These are phyloP conservation scores for Acmispon strigosus DNA, from an alignment of 306 rosid genomes.

Conservation along the genomic window DNA sequence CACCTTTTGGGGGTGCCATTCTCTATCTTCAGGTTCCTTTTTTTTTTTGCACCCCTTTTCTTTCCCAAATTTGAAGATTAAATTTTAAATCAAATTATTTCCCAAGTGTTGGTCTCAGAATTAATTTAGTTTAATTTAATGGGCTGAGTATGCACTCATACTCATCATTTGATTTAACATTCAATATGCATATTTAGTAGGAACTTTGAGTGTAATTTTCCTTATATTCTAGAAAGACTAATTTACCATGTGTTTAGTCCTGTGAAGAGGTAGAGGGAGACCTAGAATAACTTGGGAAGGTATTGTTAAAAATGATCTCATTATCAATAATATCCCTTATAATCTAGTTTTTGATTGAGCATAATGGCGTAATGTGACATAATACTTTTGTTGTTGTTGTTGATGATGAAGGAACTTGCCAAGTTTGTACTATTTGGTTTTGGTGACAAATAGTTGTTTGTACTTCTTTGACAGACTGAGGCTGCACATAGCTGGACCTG, in stretches of 20 bases:
- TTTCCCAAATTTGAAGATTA: neutral
- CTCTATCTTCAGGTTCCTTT: conserved; percentile 69
- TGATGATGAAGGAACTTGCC: neutral
- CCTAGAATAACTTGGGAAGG: no score
- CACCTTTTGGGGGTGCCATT: conserved; percentile 71
- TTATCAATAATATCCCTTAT: no score
- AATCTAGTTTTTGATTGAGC: no score
- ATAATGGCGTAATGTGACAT: no score
- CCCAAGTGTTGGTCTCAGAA: no score
- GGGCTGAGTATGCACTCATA: neutral
- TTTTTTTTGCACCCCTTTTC: neutral
- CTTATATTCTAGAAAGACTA: neutral
- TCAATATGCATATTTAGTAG: neutral
- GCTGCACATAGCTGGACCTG: conserved; percentile 99
- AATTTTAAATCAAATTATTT: no score
- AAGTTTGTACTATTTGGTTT: neutral
- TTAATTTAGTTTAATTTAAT: neutral
- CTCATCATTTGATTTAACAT: neutral
- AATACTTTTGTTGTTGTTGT: no score
- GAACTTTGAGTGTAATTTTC: neutral
- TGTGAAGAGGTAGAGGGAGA: no score
- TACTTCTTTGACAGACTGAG: conserved; percentile 52
- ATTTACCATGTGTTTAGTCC: no score
- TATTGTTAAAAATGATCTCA: no score
- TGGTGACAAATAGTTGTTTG: neutral